A percentile compares a stretch with the other conserved stretches of the same genome.
These are phyloP conservation scores for Brassica hybrid DNA, from an alignment of 441 rosid species.

Conservation along the genomic window DNA sequence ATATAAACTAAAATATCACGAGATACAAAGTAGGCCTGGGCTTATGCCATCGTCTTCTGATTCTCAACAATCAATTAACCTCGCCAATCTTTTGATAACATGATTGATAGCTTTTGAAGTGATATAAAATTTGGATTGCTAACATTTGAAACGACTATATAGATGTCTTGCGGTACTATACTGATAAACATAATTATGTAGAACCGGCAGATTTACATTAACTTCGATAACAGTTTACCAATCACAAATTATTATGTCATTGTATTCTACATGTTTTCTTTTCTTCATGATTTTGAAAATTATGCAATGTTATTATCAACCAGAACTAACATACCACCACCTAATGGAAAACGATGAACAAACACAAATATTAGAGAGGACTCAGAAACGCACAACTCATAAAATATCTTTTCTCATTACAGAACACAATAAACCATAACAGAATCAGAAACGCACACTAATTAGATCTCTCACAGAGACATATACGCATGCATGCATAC, in stretches of 20 bases:
- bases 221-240: not conserved
- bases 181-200: not conserved
- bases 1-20: too few species aligned
- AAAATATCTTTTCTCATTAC: constrained; percentile 36
- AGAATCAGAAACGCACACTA: constrained; percentile 13
- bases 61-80: too few species aligned
- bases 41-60: too few species aligned
- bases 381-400: constrained; percentile 51
- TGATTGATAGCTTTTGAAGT: too few species aligned
- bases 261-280: not conserved
- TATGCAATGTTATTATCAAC: constrained; percentile 15
- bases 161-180: not conserved
- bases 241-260: not conserved
- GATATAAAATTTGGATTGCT: not conserved
- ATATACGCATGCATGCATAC: constrained; percentile 24
- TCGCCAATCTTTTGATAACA: too few species aligned
- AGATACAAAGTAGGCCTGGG: too few species aligned
- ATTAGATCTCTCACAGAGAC: constrained; percentile 16
- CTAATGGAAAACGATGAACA: not conserved
- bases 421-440: constrained; percentile 25
- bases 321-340: constrained; percentile 6
- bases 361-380: not conserved
- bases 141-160: constrained; percentile 6
- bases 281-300: constrained; percentile 6
- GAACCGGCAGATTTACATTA: not conserved